These are phyloP conservation scores for Ichthyophthirius multifiliis DNA, from an alignment of 169 alveolate genomes.

Conservation along the genomic window DNA sequence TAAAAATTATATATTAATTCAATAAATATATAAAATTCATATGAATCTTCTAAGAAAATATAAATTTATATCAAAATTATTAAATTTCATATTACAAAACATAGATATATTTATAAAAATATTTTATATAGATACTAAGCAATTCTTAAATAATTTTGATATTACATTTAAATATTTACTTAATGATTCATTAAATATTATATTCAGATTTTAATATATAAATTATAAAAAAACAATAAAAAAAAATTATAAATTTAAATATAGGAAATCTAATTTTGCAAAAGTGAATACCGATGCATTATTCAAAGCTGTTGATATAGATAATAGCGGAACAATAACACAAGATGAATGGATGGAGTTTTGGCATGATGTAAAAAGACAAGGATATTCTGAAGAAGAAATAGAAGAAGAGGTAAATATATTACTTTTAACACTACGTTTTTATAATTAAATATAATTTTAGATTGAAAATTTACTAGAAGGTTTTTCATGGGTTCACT, in stretches of 20 bases:
- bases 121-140: too few relatives aligned
- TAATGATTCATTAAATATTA: not conserved
- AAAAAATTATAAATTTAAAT: not conserved
- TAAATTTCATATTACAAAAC: too few relatives aligned
- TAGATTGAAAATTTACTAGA: slow-evolving; percentile 1
- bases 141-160: too few relatives aligned
- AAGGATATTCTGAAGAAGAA: slow-evolving; percentile 73
- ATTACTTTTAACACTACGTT: not conserved
- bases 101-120: too few relatives aligned
- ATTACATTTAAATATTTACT: not conserved
- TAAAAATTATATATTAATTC: too few relatives aligned
- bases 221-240: not conserved
- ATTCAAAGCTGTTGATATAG: slow-evolving; percentile 63
- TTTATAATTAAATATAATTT: not conserved
- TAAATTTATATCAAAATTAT: too few relatives aligned
- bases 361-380: slow-evolving; percentile 61
- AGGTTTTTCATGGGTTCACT: slow-evolving; percentile 18
- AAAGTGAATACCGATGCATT: slow-evolving; percentile 63
- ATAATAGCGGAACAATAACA: slow-evolving; percentile 60
- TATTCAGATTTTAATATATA: slow-evolving; percentile 12
- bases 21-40: too few relatives aligned
- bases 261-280: slow-evolving; percentile 61
- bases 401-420: slow-evolving; percentile 53
- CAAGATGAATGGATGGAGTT: slow-evolving; percentile 71
- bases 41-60: too few relatives aligned